These are phyloP conservation scores for Aspergillus heteromorphus DNA, from an alignment of 495 filamentous ascomycete genomes.

Conservation along the genomic window DNA sequence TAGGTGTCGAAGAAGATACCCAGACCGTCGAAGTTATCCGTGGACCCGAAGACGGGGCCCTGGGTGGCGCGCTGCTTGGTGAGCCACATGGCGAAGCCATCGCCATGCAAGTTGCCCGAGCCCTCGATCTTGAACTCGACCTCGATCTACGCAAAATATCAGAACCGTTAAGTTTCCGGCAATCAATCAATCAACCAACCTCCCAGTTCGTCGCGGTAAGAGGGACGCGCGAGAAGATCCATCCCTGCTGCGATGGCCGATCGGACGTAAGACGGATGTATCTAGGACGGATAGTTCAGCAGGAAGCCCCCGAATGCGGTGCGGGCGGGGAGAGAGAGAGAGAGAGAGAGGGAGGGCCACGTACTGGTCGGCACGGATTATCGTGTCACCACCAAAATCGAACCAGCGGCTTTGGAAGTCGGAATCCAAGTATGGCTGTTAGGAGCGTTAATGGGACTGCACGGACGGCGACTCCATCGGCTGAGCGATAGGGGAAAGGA, in stretches of 20 bases:
- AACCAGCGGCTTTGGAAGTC: conserved; percentile 99
- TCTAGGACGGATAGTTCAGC: conserved; percentile 41
- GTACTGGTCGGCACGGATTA: conserved; percentile 89
- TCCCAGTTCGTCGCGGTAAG: conserved; percentile 99
- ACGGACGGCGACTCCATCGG: background rate
- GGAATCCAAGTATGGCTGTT: conserved; percentile 88
- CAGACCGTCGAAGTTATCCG: conserved; percentile 88
- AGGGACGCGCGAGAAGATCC: conserved; percentile 88
- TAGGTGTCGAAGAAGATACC: conserved; percentile 99
- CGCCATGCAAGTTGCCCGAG: conserved; percentile 81
- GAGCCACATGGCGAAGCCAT: conserved; percentile 98
- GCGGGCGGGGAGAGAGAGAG: too few relatives aligned
- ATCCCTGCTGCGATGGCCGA: conserved; percentile 81
- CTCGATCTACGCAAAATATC: conserved; percentile 61
- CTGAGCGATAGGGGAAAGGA: too few relatives aligned
- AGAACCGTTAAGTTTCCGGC: background rate
- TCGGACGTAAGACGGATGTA: conserved; percentile 92
- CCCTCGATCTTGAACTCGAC: conserved; percentile 91
- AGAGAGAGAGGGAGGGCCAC: background rate
- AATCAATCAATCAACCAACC: conserved; percentile 37
- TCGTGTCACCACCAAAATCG: conserved; percentile 95
- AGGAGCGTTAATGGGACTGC: conserved; percentile 21
- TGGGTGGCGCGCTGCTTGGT: conserved; percentile 81
- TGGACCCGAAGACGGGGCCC: conserved; percentile 84
- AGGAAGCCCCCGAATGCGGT: background rate